Conservation (phyloP, 2,329 filamentous ascomycete genomes). For the Sporothrix pallida region DNA sequence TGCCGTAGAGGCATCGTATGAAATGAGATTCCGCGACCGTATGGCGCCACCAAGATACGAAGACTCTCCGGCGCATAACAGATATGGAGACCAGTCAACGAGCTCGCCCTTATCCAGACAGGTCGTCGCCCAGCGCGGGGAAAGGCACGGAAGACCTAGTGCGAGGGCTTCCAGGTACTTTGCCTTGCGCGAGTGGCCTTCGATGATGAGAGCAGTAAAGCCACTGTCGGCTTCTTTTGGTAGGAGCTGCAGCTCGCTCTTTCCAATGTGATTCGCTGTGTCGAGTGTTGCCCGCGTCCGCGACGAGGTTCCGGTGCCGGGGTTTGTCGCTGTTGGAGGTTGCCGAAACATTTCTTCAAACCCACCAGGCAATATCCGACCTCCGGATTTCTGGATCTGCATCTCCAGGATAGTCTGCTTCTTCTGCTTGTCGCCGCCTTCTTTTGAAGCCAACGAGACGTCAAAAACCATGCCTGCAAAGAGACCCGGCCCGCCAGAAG, state of each 20-base stretch:
- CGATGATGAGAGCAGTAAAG: conserved; percentile 85
- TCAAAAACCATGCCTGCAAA: conserved; percentile 89
- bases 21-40: conserved; percentile 71
- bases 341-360: conserved; percentile 81
- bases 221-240: conserved; percentile 61
- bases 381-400: conserved; percentile 73
- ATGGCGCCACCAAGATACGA: conserved; percentile 76
- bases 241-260: conserved; percentile 58
- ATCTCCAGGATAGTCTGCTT: conserved; percentile 57
- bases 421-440: conserved; percentile 49
- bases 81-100: conserved; percentile 78
- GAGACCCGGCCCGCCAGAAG: conserved; percentile 46
- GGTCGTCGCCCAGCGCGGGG: conserved; percentile 77
- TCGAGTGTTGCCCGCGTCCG: conserved; percentile 43
- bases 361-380: conserved; percentile 71
- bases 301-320: conserved; percentile 41
- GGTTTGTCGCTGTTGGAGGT: conserved; percentile 42
- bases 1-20: conserved; percentile 64
- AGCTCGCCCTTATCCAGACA: conserved; percentile 68
- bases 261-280: conserved; percentile 39
- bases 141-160: conserved; percentile 84
- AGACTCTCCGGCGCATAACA: conserved; percentile 84
- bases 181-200: conserved; percentile 81
- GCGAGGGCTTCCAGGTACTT: conserved; percentile 97
- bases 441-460: conserved; percentile 68